Evolutionary conservation across 2,329 filamentous ascomycete genomes (phyloP), one percentile per base, ranked within the genome.

Genomic region (Hypoxylon sp.): DNA sequence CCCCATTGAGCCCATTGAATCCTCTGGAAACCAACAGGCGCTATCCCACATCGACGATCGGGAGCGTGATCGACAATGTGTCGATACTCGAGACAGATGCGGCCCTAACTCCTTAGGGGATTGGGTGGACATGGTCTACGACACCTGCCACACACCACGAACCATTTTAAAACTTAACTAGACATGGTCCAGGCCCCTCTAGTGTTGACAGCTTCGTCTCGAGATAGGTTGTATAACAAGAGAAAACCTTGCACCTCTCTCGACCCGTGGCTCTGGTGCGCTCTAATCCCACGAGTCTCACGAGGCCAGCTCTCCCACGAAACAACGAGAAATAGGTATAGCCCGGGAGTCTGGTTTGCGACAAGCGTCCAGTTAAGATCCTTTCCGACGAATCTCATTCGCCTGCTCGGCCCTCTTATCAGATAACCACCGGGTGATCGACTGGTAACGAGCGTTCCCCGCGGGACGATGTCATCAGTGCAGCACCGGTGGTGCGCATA

Each of bases 341-440:
- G 53, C 44, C 55, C 38, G 42, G 50, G 21, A 25, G 58, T 53
- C 48, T 45, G 17, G 51, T 43, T 38, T 40, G 37, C 56, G 47
- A 55, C 59, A 59, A 57, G 59, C 55, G 51, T 44, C 23, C 23
- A 21, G 55, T 46, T 57, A 57, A 55, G 58, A 45, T 50, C 34
- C 55, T 36, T 57, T 37, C 32, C 48, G 40, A 57, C 30, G 50
- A 60, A n/a, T 67, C 48, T 54, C 57, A 67, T 65, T 66, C 64
- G 64, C 50, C 60, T 61, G 56, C 51, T 20, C 15, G 35, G 31
- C 38, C 20, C 13, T 56, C 63, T 67, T 66, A 66, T 67, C 63
- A 63, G 59, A 61, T 61, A 63, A 61, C 60, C 59, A 55, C 52
- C 49, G 37, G 59, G 43, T 58, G 60, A 64, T 66, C 61, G 59